A percentile compares a stretch with the other conserved stretches of the same genome.
phyloP scores from a whole-genome alignment of 495 filamentous ascomycete genomes.

The Chaetomium tenue region DNA sequence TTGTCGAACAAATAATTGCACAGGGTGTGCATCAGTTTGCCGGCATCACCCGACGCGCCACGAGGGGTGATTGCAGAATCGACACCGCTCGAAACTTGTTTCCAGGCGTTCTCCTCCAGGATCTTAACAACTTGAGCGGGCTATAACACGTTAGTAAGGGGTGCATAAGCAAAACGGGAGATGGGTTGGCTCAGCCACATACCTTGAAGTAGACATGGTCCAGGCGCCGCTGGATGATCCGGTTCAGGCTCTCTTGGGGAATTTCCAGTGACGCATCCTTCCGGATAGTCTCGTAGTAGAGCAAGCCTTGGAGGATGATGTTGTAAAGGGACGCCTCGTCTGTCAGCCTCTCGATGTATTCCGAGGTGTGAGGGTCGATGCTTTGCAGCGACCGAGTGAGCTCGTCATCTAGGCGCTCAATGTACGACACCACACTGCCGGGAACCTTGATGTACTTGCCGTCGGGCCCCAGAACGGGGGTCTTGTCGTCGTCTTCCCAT shows the following conservation, averaged over 20 bases:
- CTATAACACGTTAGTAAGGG: constrained; percentile 44
- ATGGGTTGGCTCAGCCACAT: constrained; percentile 24
- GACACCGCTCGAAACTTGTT: constrained; percentile 65
- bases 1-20: constrained; percentile 92
- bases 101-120: constrained; percentile 90
- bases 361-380: constrained; percentile 97
- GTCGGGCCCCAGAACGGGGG: constrained; percentile 64
- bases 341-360: constrained; percentile 92
- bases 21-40: constrained; percentile 75
- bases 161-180: neutral
- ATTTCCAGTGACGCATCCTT: constrained; percentile 69
- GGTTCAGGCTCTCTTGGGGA: constrained; percentile 80
- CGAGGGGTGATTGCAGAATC: constrained; percentile 81
- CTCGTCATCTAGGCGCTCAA: constrained; percentile 95
- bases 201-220: constrained; percentile 99
- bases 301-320: constrained; percentile 76
- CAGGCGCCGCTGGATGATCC: constrained; percentile 85
- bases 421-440: constrained; percentile 89
- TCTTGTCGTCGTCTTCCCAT: constrained; percentile 98
- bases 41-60: constrained; percentile 59
- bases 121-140: constrained; percentile 89
- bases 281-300: constrained; percentile 80
- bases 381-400: constrained; percentile 92
- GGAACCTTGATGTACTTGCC: constrained; percentile 82
- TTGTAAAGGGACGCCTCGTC: constrained; percentile 93